Evolutionary conservation across 2,329 filamentous ascomycete genomes (phyloP), one percentile per base, ranked within the genome.

Genomic region (Colletotrichum abscissum): DNA sequence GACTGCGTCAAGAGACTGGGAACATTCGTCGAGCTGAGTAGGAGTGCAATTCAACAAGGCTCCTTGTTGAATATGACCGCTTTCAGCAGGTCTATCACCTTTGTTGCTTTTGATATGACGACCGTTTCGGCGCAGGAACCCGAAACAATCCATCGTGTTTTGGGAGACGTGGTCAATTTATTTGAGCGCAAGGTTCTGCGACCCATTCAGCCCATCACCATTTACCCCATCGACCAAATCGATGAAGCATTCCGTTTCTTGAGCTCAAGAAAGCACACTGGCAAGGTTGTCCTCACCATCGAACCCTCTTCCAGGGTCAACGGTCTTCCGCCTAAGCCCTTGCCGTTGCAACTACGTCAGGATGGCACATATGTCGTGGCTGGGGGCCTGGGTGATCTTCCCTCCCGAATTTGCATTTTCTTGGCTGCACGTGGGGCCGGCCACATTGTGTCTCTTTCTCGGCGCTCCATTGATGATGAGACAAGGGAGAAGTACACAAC

Each of bases 41-140:
- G 80, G 74, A 75, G 80, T 46, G 84, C 85, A 46, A 78, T 82
- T 24, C 76, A 78, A 5, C 80, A 78, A 68, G 86, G 84, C 66
- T 82, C 80, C 2, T 78, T 83, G 1, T 78, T 90, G 0, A 86
- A 88, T 52, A 86, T 89, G 83, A 76, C 81, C 12, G 82, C 83
- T 12, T 85, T 87, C 63, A 84, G 86, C 16, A 77, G 74, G 55
- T 87, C 86, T 71, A 82, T 82, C 38, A 86, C 83, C 59, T 87
- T 86, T 74, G 82, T 82, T 70, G 84, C 86, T 0, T 81, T 88
- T 3, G 85, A 88, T 68, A 78, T 87, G 56, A 76, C 69, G 24
- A 33, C 58, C 74, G 38, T 72, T 69, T 57, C 70, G 69, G 46
- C 46, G 58, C 54, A 24, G 22, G 28, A 56, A 26, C 3, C 63